phyloP scores from a whole-genome alignment of 495 filamentous ascomycete species.

The Podospora pseudopauciseta region DNA sequence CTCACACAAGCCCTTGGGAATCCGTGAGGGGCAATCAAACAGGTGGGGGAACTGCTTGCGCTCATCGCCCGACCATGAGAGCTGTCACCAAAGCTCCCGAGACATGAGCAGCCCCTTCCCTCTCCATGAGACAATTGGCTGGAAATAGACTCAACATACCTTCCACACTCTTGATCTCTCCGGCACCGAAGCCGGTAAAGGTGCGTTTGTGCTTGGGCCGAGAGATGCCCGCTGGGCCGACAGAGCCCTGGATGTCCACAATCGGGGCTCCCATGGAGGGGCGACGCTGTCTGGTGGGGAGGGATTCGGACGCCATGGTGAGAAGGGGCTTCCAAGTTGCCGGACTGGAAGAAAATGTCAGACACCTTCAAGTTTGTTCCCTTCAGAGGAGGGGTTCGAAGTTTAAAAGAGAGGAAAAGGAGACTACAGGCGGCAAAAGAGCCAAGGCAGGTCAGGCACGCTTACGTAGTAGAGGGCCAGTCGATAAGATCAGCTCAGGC shows the following conservation, averaged over 20 bases:
- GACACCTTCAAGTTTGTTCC: neutral
- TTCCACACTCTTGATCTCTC: slow-evolving; percentile 91
- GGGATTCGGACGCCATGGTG: slow-evolving; percentile 37
- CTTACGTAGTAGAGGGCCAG: slow-evolving; percentile 6
- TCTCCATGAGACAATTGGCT: neutral
- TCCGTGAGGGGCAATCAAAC: slow-evolving; percentile 6
- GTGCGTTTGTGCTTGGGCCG: slow-evolving; percentile 94
- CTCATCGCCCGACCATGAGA: neutral
- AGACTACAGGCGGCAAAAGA: neutral
- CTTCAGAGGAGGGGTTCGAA: neutral
- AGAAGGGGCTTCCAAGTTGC: neutral
- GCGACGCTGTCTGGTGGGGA: slow-evolving; percentile 52
- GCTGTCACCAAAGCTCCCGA: neutral
- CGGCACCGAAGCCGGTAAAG: slow-evolving; percentile 82
- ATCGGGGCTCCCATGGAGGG: slow-evolving; percentile 79
- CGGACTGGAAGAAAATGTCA: neutral
- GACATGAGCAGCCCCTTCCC: neutral
- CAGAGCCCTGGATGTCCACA: slow-evolving; percentile 72
- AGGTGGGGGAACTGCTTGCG: slow-evolving; percentile 15
- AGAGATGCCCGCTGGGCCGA: slow-evolving; percentile 65
- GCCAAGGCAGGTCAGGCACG: neutral
- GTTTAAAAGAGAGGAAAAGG: neutral
- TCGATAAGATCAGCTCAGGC: slow-evolving; percentile 9
- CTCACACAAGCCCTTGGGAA: neutral
- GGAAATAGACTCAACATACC: slow-evolving; percentile 38